Conservation (phyloP, 2,329 filamentous ascomycete genomes). For the Zymoseptoria pseudotritici region DNA sequence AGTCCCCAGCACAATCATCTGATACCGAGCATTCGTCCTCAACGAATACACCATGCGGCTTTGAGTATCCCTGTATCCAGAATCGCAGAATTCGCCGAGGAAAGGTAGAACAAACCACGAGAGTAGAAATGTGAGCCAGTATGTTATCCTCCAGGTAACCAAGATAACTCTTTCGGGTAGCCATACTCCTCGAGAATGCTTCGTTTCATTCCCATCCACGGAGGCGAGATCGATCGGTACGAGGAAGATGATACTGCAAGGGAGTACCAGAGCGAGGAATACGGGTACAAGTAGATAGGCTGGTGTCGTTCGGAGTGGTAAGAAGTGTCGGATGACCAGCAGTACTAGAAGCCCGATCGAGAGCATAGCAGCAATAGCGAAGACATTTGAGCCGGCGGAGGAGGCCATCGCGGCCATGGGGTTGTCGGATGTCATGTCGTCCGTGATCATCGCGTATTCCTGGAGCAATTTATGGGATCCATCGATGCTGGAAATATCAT, state of each 20-base stretch:
- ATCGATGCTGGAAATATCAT: neutral
- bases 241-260: conserved; percentile 81
- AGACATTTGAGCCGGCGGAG: conserved; percentile 71
- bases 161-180: conserved; percentile 69
- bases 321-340: conserved; percentile 78
- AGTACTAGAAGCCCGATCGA: conserved; percentile 70
- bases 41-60: conserved; percentile 77
- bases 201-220: conserved; percentile 43
- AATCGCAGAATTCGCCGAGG: conserved; percentile 88
- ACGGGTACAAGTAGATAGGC: conserved; percentile 85
- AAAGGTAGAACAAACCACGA: conserved; percentile 96
- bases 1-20: conserved; percentile 67
- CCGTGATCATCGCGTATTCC: neutral
- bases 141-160: conserved; percentile 88
- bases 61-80: conserved; percentile 81
- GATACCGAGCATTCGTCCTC: conserved; percentile 80
- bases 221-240: conserved; percentile 95
- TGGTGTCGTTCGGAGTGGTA: conserved; percentile 83
- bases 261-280: conserved; percentile 91
- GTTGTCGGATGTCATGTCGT: neutral
- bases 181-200: conserved; percentile 68
- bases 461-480: neutral
- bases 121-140: conserved; percentile 92
- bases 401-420: conserved; percentile 38
- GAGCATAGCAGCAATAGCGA: conserved; percentile 65